A percentile compares a stretch with the other conserved stretches of the same genome.
Conservation (phyloP, 345 rosid genomes). For the Passiflora organensis region DNA sequence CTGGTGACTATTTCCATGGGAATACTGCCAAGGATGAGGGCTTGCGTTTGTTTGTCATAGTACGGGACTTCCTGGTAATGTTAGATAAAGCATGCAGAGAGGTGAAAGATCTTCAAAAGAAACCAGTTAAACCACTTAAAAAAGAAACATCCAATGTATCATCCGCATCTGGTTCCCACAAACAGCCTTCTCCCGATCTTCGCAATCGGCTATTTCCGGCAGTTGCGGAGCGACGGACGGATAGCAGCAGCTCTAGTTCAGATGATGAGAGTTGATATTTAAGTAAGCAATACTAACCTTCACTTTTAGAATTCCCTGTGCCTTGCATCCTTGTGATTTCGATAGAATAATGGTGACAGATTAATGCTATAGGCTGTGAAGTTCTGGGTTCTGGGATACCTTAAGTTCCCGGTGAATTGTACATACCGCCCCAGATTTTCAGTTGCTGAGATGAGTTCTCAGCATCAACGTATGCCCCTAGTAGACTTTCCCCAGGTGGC, state of each 20-base stretch:
- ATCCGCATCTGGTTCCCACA: slow-evolving; percentile 39
- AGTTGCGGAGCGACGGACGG: slow-evolving; percentile 50
- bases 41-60: slow-evolving; percentile 62
- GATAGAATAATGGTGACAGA: no score
- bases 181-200: slow-evolving; percentile 38
- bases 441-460: no score
- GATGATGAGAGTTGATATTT: slow-evolving; percentile 35
- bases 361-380: no score
- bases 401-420: no score
- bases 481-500: no score
- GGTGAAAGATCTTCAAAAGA: slow-evolving; percentile 58
- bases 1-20: slow-evolving; percentile 97
- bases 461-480: no score
- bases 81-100: slow-evolving; percentile 81
- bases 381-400: no score
- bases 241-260: slow-evolving; percentile 40
- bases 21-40: slow-evolving; percentile 92
- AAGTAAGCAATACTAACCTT: slow-evolving; percentile 11
- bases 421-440: no score
- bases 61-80: slow-evolving; percentile 78
- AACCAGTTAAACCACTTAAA: slow-evolving; percentile 36
- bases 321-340: not conserved
- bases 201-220: slow-evolving; percentile 71
- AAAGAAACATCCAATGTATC: slow-evolving; percentile 49
- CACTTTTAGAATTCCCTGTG: not conserved